A percentile compares a stretch with the other conserved stretches of the same genome.
Evolutionary conservation across 192 early-diverging fungal genomes (phyloP).

Genomic region (Spinellus fusiger): DNA sequence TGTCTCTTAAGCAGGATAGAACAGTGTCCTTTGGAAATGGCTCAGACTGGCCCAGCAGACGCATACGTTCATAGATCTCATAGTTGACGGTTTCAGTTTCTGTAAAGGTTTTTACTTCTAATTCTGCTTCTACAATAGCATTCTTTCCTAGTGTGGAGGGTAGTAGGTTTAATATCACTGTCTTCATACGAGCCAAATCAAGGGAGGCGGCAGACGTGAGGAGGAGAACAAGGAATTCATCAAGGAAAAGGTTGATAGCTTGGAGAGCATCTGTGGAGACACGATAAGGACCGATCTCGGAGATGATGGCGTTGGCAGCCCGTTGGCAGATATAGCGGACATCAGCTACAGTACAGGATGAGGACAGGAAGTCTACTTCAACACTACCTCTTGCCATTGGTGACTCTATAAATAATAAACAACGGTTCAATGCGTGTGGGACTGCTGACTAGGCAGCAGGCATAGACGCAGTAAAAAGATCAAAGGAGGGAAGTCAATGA

Average conservation of each 20-base stretch:
- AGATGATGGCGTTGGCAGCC: slow-evolving; percentile 56
- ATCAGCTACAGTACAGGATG: slow-evolving; percentile 33
- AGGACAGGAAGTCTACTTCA: too few species aligned
- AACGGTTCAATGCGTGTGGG: too few species aligned
- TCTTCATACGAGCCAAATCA: slow-evolving; percentile 44
- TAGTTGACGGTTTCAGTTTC: slow-evolving; percentile 41
- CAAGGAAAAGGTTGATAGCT: slow-evolving; percentile 50
- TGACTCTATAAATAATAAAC: too few species aligned
- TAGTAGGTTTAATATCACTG: slow-evolving; percentile 38
- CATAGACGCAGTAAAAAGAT: too few species aligned
- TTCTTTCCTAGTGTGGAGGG: slow-evolving; percentile 53
- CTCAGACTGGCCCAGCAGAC: slow-evolving; percentile 4
- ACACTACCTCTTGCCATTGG: too few species aligned
- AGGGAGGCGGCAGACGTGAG: slow-evolving; percentile 42
- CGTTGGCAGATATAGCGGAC: slow-evolving; percentile 54
- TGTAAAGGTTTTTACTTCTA: slow-evolving; percentile 51
- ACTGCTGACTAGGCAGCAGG: too few species aligned
- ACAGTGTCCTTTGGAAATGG: slow-evolving; percentile 24
- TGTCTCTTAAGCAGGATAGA: slow-evolving; percentile 43
- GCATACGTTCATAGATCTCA: slow-evolving; percentile 31
- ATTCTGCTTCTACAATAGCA: slow-evolving; percentile 53
- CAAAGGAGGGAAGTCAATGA: too few species aligned
- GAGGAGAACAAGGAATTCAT: slow-evolving; percentile 47
- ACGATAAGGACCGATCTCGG: slow-evolving; percentile 45
- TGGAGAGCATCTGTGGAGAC: slow-evolving; percentile 52